phyloP scores from a whole-genome alignment of 169 alveolate species.

The Eimeria maxima region DNA sequence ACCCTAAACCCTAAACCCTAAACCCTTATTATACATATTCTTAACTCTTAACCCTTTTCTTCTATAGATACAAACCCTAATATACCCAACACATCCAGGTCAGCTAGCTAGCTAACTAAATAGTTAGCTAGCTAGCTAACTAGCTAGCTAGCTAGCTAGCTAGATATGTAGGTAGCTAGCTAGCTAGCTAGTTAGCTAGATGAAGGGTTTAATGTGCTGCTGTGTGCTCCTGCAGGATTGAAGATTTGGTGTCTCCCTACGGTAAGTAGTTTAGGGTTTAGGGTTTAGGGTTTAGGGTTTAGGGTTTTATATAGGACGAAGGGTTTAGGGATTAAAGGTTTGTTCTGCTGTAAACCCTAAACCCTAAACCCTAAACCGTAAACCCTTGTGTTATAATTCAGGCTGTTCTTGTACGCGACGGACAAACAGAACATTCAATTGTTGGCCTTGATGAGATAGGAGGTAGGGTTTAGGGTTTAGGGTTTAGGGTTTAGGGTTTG shows the following conservation, averaged over 20 bases:
- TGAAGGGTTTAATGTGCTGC: not conserved
- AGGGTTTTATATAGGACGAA: not conserved
- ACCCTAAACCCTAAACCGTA: constrained; percentile 7
- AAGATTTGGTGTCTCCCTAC: constrained; percentile 80
- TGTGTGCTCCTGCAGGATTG: constrained; percentile 46
- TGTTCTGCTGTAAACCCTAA: not conserved
- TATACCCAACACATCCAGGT: not conserved
- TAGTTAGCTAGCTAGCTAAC: not conserved
- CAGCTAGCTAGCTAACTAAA: not conserved
- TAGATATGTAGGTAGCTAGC: not conserved
- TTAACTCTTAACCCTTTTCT: not conserved
- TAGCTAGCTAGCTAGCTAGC: not conserved
- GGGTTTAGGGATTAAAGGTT: not conserved
- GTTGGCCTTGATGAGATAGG: constrained; percentile 81
- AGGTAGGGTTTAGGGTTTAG: constrained; percentile 65
- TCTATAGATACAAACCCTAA: not conserved
- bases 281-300: constrained; percentile 55
- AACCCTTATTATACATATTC: not conserved
- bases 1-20: constrained; percentile 43
- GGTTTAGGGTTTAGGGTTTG: constrained; percentile 30
- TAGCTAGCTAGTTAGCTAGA: not conserved
- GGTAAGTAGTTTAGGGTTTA: constrained; percentile 37
- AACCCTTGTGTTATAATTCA: not conserved
- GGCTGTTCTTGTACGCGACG: constrained; percentile 66
- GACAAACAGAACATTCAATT: constrained; percentile 77